These are phyloP conservation scores for Picea glauca DNA, from an alignment of 75 land plant species.

Conservation along the genomic window DNA sequence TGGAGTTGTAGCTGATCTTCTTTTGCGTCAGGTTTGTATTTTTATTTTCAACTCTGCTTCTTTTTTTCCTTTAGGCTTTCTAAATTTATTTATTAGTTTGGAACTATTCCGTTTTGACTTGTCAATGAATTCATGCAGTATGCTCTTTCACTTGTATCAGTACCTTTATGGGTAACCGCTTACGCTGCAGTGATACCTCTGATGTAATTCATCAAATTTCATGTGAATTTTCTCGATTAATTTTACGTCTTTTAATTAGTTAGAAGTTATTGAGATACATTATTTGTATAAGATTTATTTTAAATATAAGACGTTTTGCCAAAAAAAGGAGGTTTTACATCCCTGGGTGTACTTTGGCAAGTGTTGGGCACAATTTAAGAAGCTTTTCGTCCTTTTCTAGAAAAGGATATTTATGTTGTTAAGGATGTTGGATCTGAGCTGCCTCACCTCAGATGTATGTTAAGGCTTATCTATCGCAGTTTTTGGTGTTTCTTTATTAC, in stretches of 20 bases:
- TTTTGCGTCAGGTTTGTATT: conserved; percentile 22
- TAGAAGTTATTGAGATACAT: neutral
- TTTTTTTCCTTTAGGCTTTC: neutral
- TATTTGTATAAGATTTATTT: neutral
- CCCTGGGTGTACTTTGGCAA: too few relatives aligned
- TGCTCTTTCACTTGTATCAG: conserved; percentile 21
- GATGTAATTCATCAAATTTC: neutral
- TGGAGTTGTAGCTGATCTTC: conserved; percentile 22
- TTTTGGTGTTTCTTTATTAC: too few relatives aligned
- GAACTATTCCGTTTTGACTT: neutral
- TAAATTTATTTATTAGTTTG: neutral
- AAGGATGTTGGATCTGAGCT: too few relatives aligned
- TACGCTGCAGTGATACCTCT: neutral
- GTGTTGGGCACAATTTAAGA: too few relatives aligned
- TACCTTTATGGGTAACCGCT: conserved; percentile 26
- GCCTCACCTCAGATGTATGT: too few relatives aligned
- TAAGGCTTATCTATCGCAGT: too few relatives aligned
- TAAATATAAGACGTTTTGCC: too few relatives aligned
- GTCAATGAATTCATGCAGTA: conserved; percentile 16
- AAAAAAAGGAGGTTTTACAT: too few relatives aligned
- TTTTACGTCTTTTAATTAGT: neutral
- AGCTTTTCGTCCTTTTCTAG: too few relatives aligned
- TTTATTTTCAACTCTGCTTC: neutral
- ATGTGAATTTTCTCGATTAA: neutral
- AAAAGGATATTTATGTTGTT: too few relatives aligned